These are phyloP conservation scores for Talaromyces adpressus DNA, from an alignment of 495 filamentous ascomycete species.

Conservation along the genomic window DNA sequence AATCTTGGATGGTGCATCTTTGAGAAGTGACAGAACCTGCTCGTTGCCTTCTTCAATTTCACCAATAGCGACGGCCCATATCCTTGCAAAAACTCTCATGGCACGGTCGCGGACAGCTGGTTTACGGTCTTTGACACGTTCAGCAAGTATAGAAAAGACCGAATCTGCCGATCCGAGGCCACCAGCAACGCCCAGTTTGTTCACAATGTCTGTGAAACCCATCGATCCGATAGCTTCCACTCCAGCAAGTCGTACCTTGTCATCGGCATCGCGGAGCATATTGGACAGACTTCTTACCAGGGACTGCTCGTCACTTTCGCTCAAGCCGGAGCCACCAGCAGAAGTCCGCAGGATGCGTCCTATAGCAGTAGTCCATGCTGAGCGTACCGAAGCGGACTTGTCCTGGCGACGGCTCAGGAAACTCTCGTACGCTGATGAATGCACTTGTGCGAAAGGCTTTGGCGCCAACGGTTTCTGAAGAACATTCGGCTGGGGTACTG, in stretches of 20 bases:
- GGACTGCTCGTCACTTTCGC: conserved; percentile 62
- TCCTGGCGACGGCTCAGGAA: conserved; percentile 81
- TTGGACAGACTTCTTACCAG: conserved; percentile 68
- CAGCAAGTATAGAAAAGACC: conserved; percentile 70
- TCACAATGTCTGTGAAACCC: conserved; percentile 67
- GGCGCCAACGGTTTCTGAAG: conserved; percentile 73
- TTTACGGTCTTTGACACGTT: conserved; percentile 82
- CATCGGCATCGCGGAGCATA: conserved; percentile 81
- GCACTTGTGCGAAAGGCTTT: conserved; percentile 74
- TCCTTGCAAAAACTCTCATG: conserved; percentile 72
- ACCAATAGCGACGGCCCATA: conserved; percentile 87
- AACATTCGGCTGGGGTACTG: conserved; percentile 50
- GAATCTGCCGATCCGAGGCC: conserved; percentile 62
- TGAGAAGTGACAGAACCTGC: conserved; percentile 59
- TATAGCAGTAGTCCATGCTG: conserved; percentile 77
- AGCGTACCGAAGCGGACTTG: conserved; percentile 70
- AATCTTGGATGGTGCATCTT: conserved; percentile 76
- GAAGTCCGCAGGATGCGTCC: conserved; percentile 78
- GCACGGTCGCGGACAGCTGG: conserved; percentile 74
- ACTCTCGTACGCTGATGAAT: conserved; percentile 67
- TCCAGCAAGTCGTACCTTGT: conserved; percentile 82
- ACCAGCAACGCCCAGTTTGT: conserved; percentile 70
- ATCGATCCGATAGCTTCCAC: conserved; percentile 74
- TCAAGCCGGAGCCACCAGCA: conserved; percentile 78
- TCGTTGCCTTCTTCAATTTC: conserved; percentile 83